phyloP scores from a whole-genome alignment of 257 asterid species.

The Avicennia marina region DNA sequence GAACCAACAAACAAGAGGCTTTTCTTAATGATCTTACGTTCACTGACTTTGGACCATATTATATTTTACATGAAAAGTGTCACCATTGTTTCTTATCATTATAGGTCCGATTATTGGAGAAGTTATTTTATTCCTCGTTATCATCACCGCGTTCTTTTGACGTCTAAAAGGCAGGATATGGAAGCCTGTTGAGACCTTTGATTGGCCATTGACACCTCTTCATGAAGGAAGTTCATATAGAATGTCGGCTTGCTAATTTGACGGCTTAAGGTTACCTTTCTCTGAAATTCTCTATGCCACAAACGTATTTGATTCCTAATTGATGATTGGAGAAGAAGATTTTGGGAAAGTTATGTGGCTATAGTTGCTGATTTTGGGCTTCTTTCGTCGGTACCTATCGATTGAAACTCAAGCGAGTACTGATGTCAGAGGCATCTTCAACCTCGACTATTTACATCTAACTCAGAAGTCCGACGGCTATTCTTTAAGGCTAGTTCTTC shows the following conservation, averaged over 20 bases:
- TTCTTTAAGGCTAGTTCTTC: too few relatives aligned
- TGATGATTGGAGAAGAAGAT: conserved; percentile 35
- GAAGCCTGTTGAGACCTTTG: conserved; percentile 10
- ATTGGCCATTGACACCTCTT: conserved; percentile 14
- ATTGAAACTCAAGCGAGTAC: conserved; percentile 21
- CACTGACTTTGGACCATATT: too few relatives aligned
- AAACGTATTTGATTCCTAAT: conserved; percentile 16
- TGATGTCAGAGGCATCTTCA: conserved; percentile 33
- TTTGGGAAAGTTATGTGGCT: conserved; percentile 25
- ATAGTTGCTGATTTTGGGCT: conserved; percentile 35
- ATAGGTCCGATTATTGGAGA: too few relatives aligned
- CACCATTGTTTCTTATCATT: too few relatives aligned
- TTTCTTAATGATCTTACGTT: too few relatives aligned
- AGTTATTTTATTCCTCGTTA: conserved; percentile 9
- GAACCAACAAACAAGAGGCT: too few relatives aligned
- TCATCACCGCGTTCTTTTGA: conserved; percentile 1
- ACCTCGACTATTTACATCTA: conserved; percentile 23
- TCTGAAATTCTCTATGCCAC: conserved; percentile 28
- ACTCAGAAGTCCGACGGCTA: too few relatives aligned
- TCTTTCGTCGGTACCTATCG: conserved; percentile 14
- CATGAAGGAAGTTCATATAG: conserved; percentile 10
- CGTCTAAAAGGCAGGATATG: conserved; percentile 14
- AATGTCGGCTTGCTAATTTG: conserved; percentile 15
- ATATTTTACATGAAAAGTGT: too few relatives aligned
- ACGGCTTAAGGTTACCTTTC: conserved; percentile 26